Evolutionary conservation across 1,284 basidiomycete genomes (phyloP), one percentile per base, ranked within the genome.

Genomic region (Cutaneotrichosporon mucoides): DNA sequence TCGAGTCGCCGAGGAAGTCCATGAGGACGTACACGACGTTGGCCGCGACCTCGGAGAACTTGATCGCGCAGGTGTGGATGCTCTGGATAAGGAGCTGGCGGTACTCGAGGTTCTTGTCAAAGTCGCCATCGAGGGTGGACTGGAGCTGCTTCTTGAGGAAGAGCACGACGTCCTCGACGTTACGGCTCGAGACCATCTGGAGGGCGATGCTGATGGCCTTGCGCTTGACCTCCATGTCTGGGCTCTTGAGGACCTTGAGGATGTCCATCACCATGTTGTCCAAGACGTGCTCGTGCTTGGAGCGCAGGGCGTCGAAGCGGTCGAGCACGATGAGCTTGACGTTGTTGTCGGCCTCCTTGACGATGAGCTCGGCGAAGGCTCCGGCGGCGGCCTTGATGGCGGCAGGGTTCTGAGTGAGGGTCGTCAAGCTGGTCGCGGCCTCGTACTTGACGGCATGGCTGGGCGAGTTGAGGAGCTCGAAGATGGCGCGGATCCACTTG

Each of bases 71-170:
- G 54, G 96, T 84, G 76, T 99, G 96, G 68, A 99, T 97, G 53
- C 90, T 93, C 78, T 98, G 94, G 68, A 99, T 98, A 63, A 99
- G 85, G 1, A 99, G 84, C 73, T 98, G 95, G 50, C 95, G 86
- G 79, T 98, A 98, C 75, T 99, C 95, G 9, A 91, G 83, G 55
- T 89, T 88, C 89, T 92, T 72, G 70, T 79, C 76, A 60, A 71
- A 77, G 57, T 95, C 92, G 63, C 87, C 88, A 67, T 92, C 91
- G 69, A 90, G 86, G 1, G 95, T 98, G 76, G 87, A 88, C 71
- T 89, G 85, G n/a, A 99, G 83, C 76, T 99, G 94, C 80, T 99
- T 99, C 84, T 98, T 98, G 70, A 99, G 82, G 84, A 97, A 92
- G 2, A 91, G 77, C 1, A 97, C 93, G 1, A 98, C 92, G 57